Conservation (phyloP, 345 rosid genomes). For the Hibiscus mutabilis region DNA sequence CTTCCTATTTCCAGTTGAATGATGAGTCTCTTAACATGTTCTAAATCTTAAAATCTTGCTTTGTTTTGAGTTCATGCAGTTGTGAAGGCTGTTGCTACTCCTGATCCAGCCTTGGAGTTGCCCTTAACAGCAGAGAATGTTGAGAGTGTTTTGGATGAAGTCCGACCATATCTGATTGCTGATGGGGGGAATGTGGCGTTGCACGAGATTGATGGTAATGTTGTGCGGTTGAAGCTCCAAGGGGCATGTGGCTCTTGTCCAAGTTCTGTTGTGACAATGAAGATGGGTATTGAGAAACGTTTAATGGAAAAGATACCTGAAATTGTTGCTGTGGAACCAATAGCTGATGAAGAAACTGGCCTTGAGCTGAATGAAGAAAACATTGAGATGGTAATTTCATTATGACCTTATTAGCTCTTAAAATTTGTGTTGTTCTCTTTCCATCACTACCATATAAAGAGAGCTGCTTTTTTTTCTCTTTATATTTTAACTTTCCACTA, state of each 20-base stretch:
- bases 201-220: constrained; percentile 94
- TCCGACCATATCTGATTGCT: constrained; percentile 86
- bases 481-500: neutral
- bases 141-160: constrained; percentile 77
- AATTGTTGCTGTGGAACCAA: constrained; percentile 79
- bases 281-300: constrained; percentile 92
- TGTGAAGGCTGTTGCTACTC: constrained; percentile 79
- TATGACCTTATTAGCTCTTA: neutral
- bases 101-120: constrained; percentile 66
- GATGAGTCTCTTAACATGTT: neutral
- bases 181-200: constrained; percentile 97
- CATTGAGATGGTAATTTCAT: constrained; percentile 58
- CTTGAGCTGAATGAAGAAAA: constrained; percentile 86
- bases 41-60: neutral
- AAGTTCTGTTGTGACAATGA: constrained; percentile 81
- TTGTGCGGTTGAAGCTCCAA: constrained; percentile 81
- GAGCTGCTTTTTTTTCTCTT: neutral
- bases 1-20: neutral
- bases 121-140: constrained; percentile 79
- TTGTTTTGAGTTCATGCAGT: constrained; percentile 26
- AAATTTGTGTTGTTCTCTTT: neutral
- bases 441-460: neutral
- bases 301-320: constrained; percentile 96
- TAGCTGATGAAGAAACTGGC: constrained; percentile 87
- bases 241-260: constrained; percentile 99